phyloP scores from a whole-genome alignment of 2,329 filamentous ascomycete species.

The Pseudogymnoascus sp. region DNA sequence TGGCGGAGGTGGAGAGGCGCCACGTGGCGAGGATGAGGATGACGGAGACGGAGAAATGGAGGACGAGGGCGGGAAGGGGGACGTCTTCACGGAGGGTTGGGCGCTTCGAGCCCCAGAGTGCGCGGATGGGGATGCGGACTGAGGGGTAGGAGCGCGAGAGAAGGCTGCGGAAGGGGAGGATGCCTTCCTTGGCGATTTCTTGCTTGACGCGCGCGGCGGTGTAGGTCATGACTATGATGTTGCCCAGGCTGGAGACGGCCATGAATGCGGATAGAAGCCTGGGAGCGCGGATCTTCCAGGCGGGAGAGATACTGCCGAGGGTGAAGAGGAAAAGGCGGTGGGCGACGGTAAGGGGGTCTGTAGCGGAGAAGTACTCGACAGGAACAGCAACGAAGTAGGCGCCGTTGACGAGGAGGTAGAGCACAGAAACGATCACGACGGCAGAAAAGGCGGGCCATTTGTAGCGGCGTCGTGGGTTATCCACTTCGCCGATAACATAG shows the following conservation, averaged over 20 bases:
- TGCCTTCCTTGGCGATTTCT: conserved; percentile 51
- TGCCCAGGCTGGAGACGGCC: conserved; percentile 46
- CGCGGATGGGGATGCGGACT: conserved; percentile 9
- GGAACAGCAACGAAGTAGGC: conserved; percentile 36
- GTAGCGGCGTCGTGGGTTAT: conserved; percentile 31
- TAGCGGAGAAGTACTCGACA: conserved; percentile 17
- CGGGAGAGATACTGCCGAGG: conserved; percentile 26
- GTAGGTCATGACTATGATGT: conserved; percentile 50
- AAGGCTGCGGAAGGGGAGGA: conserved; percentile 42
- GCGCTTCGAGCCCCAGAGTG: conserved; percentile 23
- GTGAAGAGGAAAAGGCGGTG: conserved; percentile 30
- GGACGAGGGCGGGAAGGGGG: conserved; percentile 25
- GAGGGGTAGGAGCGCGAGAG: conserved; percentile 29
- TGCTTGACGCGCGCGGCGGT: conserved; percentile 48
- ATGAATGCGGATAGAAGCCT: conserved; percentile 41
- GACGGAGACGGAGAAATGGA: not conserved
- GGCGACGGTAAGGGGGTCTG: conserved; percentile 24
- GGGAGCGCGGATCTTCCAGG: conserved; percentile 16
- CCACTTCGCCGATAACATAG: conserved; percentile 35
- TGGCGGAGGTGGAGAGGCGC: conserved; percentile 17
- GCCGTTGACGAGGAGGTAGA: conserved; percentile 34
- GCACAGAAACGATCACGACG: conserved; percentile 25
- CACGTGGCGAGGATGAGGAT: conserved; percentile 13
- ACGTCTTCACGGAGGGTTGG: conserved; percentile 22
- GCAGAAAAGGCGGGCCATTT: conserved; percentile 29